A percentile compares a stretch with the other conserved stretches of the same genome.
Evolutionary conservation across 495 filamentous ascomycete species (phyloP).

Genomic region (Durotheca rogersii): DNA sequence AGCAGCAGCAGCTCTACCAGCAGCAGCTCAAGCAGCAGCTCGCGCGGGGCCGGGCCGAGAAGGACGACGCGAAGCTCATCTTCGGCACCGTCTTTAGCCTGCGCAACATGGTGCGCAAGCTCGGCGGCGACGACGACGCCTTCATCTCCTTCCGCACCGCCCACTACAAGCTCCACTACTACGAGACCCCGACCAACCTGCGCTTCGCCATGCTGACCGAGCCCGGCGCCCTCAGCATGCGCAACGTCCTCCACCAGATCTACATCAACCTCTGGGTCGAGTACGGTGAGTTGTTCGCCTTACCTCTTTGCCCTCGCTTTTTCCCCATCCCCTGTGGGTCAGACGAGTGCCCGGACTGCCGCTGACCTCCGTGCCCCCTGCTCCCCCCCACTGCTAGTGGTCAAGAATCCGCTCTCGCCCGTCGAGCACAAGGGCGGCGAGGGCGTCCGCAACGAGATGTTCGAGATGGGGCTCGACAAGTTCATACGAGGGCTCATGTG

Average conservation of each 20-base stretch:
- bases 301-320: not conserved
- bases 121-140: conserved; percentile 87
- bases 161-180: conserved; percentile 98
- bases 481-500: conserved; percentile 64
- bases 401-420: conserved; percentile 91
- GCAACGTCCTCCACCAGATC: conserved; percentile 93
- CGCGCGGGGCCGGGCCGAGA: conserved; percentile 59
- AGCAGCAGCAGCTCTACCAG: not conserved
- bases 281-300: conserved; percentile 64
- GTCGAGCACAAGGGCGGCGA: conserved; percentile 84
- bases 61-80: conserved; percentile 91
- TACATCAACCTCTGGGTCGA: conserved; percentile 98
- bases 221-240: conserved; percentile 82
- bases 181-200: conserved; percentile 92
- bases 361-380: conserved; percentile 12
- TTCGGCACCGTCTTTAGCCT: conserved; percentile 96
- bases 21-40: conserved; percentile 16
- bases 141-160: conserved; percentile 88
- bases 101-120: conserved; percentile 93
- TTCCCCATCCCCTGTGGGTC: too few species aligned
- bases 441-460: conserved; percentile 91
- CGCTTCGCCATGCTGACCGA: conserved; percentile 98
- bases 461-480: conserved; percentile 87
- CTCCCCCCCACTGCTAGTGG: too few species aligned
- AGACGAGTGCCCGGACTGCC: not conserved